Percentiles rank a stretch among this genome's conserved stretches.
phyloP scores from a whole-genome alignment of 2,329 filamentous ascomycete species.

The Alternaria sp. region DNA sequence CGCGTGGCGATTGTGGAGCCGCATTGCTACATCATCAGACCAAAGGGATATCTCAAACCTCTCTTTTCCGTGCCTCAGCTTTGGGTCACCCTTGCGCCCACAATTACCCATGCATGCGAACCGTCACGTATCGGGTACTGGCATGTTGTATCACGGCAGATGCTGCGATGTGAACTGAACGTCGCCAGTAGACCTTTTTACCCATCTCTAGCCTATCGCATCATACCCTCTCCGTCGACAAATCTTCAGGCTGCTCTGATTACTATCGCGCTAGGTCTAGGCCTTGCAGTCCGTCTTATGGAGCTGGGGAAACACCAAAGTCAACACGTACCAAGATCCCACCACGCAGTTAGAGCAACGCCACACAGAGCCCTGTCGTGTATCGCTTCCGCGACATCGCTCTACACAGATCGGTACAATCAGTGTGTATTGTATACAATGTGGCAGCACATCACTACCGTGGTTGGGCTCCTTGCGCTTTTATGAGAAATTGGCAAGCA shows the following conservation, averaged over 20 bases:
- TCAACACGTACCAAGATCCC: background rate
- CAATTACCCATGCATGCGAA: background rate
- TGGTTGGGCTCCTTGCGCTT: background rate
- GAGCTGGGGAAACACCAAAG: background rate
- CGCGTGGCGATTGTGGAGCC: background rate
- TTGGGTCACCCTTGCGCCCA: background rate
- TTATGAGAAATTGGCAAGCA: background rate
- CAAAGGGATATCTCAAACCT: background rate
- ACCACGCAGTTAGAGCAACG: background rate
- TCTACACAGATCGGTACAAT: background rate
- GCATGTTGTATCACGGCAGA: background rate
- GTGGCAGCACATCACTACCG: background rate
- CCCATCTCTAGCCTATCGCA: background rate
- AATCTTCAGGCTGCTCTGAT: background rate
- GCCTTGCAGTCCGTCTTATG: background rate
- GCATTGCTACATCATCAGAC: background rate
- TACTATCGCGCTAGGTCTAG: background rate
- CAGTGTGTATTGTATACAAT: background rate
- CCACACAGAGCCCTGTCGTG: background rate
- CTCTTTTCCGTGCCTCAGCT: background rate
- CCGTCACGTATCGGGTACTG: background rate
- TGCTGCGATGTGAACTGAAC: background rate
- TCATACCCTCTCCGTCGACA: accelerated
- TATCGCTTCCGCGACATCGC: background rate
- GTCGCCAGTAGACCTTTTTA: background rate